Base-by-base conservation (phyloP, 129 eudicot species). In the Dittrichia graveolens region DNA sequence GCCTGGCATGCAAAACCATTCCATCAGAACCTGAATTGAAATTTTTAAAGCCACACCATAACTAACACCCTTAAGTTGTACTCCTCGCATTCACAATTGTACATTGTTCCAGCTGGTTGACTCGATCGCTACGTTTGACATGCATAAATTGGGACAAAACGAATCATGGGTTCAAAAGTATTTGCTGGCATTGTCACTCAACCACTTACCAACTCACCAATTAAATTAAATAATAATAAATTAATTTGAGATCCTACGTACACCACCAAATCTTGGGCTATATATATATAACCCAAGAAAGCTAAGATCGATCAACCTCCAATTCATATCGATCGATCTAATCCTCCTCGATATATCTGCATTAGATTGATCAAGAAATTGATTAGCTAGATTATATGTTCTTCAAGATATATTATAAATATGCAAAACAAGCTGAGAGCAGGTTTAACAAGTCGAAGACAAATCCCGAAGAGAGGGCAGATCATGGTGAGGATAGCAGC, bases 381-480 rank as follows among this genome's bases (percentile, higher is more conserved):
- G 16, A 60, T 37, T n/a, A 6, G 39, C 43, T 46, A 24, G 18
- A 8, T 7, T 10, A 11, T 37, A 5, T 6, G 5, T 10, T 67
- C 34, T 67, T 48, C 54, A 70, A 53, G 43, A 61, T 75, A n/a
- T n/a, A n/a, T 76, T 38, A 46, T 12, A 66, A 79, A 55, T 12
- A 83, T 83, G 84, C 77, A 71, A 48, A 71, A 54, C 59, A 80
- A 79, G 75, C 46, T 69, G 6, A 50, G 52, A 73, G 50, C 69
- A 61, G 76, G 81, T 59, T 62, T 46, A 18, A 70, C 65, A 8
- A 75, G 84, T 62, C 75, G 80, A 67, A 71, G 85, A 72, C 78
- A 78, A 8, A 12, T 85, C 50, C 91, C 91, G 1, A 85, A 70
- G 72, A 85, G 96, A 62, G 96, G 96, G 18, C 94, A 83, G 69